phyloP scores from a whole-genome alignment of 352 stramenopile genomes.

The Pythium grandisporangium region DNA sequence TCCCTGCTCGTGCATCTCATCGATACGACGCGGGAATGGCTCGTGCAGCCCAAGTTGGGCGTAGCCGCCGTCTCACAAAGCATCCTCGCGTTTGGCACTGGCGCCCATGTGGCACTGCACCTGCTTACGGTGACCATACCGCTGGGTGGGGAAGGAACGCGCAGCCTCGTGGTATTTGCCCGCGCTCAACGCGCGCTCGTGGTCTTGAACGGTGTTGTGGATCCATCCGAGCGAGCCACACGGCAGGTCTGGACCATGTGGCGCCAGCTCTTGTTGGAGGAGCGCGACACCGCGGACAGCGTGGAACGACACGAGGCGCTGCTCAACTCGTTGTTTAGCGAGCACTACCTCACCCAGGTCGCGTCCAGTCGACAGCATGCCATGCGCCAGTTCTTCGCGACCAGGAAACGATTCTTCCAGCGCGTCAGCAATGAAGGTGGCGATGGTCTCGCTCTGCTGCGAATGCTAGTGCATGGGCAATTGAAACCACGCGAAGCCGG shows the following conservation, averaged over 20 bases:
- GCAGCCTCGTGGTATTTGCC: conserved; percentile 25
- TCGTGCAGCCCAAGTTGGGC: conserved; percentile 64
- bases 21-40: conserved; percentile 45
- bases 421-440: too few species aligned
- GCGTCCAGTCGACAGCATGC: conserved; percentile 25
- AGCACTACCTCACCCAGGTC: conserved; percentile 52
- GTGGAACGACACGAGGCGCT: conserved; percentile 46
- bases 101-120: conserved; percentile 33
- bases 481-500: too few species aligned
- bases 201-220: conserved; percentile 31
- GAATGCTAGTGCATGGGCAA: conserved; percentile 31
- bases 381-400: conserved; percentile 41
- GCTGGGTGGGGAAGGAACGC: conserved; percentile 6
- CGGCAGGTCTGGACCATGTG: conserved; percentile 6
- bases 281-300: conserved; percentile 7
- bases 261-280: conserved; percentile 8
- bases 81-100: conserved; percentile 51
- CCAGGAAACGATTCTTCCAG: conserved; percentile 39
- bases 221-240: neutral
- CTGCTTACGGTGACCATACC: conserved; percentile 38
- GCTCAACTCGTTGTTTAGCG: conserved; percentile 33
- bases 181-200: conserved; percentile 37
- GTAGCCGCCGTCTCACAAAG: conserved; percentile 53
- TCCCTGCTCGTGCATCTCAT: conserved; percentile 45
- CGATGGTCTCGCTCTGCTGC: conserved; percentile 21